Conservation (phyloP, 2,329 filamentous ascomycete species). For the Pseudopyrenochaeta lycopersici region DNA sequence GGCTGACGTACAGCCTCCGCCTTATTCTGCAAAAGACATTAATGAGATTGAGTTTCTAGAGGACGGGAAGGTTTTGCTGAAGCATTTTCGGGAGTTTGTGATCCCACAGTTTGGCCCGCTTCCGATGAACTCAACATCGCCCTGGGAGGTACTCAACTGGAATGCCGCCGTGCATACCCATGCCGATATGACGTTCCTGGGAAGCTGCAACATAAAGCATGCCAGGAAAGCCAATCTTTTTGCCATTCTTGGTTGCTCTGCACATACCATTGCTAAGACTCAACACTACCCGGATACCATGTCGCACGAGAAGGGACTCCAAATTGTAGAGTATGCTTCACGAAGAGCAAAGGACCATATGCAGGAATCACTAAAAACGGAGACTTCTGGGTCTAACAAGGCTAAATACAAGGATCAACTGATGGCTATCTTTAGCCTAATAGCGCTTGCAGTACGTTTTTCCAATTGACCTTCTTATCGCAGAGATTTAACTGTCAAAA, state of each 20-base stretch:
- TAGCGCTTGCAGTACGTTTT: slow-evolving; percentile 22
- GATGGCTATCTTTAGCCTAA: slow-evolving; percentile 24
- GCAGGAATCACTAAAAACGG: slow-evolving; percentile 20
- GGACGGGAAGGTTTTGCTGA: slow-evolving; percentile 19
- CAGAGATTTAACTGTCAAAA: slow-evolving; percentile 5
- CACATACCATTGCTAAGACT: slow-evolving; percentile 9
- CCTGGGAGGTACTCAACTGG: slow-evolving; percentile 25
- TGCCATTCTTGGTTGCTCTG: slow-evolving; percentile 19
- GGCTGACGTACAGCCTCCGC: slow-evolving; percentile 9
- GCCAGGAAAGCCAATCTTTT: slow-evolving; percentile 22
- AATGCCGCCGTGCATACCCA: slow-evolving; percentile 17
- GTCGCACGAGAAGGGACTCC: slow-evolving; percentile 2
- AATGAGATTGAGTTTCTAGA: slow-evolving; percentile 12
- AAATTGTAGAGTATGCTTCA: slow-evolving; percentile 15
- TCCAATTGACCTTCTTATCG: not conserved
- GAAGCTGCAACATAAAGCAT: slow-evolving; percentile 14
- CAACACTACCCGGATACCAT: not conserved
- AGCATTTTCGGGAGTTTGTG: slow-evolving; percentile 19
- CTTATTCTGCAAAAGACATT: slow-evolving; percentile 9
- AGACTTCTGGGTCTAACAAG: slow-evolving; percentile 16
- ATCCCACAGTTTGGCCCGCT: slow-evolving; percentile 21
- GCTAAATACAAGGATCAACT: slow-evolving; percentile 28
- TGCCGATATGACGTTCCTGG: slow-evolving; percentile 21
- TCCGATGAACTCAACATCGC: slow-evolving; percentile 20
- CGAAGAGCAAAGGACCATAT: slow-evolving; percentile 19